Percentiles rank a stretch among this genome's conserved stretches.
These are phyloP conservation scores for Mimosa bimucronata DNA, from an alignment of 306 rosid species.

Conservation along the genomic window DNA sequence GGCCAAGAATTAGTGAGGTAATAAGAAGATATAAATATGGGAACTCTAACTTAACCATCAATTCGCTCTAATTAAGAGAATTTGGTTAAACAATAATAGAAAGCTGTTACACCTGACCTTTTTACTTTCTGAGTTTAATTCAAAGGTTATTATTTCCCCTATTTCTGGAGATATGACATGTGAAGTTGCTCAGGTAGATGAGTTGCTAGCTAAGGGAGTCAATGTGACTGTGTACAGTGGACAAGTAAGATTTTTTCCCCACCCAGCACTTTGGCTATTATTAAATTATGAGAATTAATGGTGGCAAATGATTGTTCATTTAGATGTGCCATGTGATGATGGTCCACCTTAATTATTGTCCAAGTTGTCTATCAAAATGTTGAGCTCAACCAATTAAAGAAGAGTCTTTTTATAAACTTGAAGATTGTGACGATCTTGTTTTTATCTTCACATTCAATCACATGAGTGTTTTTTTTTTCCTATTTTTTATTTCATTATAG, in stretches of 20 bases:
- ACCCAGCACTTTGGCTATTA: conserved; percentile 1
- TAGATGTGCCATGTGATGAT: background rate
- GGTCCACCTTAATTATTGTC: background rate
- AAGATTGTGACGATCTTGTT: background rate
- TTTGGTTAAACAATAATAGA: background rate
- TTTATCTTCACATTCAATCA: background rate
- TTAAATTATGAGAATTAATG: background rate
- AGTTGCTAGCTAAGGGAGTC: conserved; percentile 77
- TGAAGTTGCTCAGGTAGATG: conserved; percentile 64
- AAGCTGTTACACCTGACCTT: background rate
- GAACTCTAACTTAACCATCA: conserved; percentile 10
- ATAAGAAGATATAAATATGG: conserved; percentile 3
- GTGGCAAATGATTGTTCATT: background rate
- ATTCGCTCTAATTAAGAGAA: background rate
- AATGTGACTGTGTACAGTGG: conserved; percentile 87
- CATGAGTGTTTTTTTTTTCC: background rate
- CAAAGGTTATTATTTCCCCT: background rate
- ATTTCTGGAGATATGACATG: conserved; percentile 3
- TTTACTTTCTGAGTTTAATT: background rate
- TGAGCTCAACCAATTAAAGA: background rate
- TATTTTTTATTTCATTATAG: background rate
- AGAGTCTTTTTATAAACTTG: background rate
- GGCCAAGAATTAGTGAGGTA: conserved; percentile 85
- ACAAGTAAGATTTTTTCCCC: conserved; percentile 58
- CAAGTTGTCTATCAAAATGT: background rate